Conservation (phyloP, 495 filamentous ascomycete genomes). For the Geoglossum glabrum region DNA sequence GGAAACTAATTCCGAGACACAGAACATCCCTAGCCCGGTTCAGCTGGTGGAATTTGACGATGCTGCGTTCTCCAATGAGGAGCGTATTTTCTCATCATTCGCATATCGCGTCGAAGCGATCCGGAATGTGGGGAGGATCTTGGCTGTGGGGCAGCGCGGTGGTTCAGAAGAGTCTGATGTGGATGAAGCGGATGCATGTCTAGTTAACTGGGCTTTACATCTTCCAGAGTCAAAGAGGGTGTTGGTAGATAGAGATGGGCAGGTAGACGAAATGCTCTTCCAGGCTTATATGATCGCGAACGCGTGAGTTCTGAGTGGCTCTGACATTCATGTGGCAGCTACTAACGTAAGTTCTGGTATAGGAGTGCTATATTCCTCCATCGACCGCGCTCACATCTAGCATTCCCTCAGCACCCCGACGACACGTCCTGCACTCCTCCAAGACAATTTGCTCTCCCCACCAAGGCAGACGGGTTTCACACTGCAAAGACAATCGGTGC, state of each 20-base stretch:
- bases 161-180: constrained; percentile 11
- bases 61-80: constrained; percentile 38
- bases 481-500: constrained; percentile 62
- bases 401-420: background rate
- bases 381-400: constrained; percentile 34
- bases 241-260: constrained; percentile 42
- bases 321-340: background rate
- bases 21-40: constrained; percentile 41
- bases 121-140: constrained; percentile 6
- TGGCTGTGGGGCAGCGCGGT: background rate
- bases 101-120: constrained; percentile 46
- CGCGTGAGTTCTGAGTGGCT: constrained; percentile 18
- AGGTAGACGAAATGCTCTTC: constrained; percentile 79
- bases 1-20: constrained; percentile 1
- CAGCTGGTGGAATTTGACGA: constrained; percentile 54
- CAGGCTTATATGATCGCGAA: constrained; percentile 72
- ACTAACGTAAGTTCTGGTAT: background rate
- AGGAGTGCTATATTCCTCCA: constrained; percentile 33
- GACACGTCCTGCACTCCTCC: constrained; percentile 19
- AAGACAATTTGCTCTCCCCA: background rate
- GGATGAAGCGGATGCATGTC: constrained; percentile 46
- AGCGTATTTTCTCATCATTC: constrained; percentile 55
- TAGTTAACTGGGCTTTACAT: constrained; percentile 69
- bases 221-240: constrained; percentile 57
- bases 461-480: constrained; percentile 36